phyloP scores from a whole-genome alignment of 2,329 filamentous ascomycete species.

The Ophiostoma australiae region DNA sequence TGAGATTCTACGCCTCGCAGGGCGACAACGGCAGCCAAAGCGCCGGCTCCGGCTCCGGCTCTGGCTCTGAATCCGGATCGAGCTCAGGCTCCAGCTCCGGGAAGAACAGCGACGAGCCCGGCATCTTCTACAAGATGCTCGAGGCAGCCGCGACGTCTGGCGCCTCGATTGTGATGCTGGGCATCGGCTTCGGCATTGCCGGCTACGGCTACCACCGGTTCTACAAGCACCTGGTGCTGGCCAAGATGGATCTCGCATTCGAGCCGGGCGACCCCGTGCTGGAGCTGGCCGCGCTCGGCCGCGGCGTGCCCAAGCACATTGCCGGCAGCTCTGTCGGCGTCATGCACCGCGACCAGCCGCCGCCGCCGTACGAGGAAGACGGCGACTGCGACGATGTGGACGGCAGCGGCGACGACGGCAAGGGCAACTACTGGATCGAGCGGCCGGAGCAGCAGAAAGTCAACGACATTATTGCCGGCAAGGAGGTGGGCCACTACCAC shows the following conservation, averaged over 20 bases:
- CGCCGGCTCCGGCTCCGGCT: neutral
- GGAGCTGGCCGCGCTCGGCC: slow-evolving; percentile 66
- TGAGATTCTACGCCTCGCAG: neutral
- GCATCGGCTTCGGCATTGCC: slow-evolving; percentile 58
- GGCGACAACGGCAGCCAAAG: neutral
- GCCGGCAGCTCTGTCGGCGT: slow-evolving; percentile 17
- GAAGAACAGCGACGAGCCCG: neutral
- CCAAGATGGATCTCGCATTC: slow-evolving; percentile 91
- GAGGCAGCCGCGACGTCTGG: slow-evolving; percentile 72
- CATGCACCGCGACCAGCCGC: slow-evolving; percentile 1
- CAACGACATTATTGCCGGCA: slow-evolving; percentile 75
- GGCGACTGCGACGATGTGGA: slow-evolving; percentile 35
- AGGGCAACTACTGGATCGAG: slow-evolving; percentile 68
- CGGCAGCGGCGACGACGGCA: slow-evolving; percentile 14
- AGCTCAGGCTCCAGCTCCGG: neutral
- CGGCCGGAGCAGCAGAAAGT: slow-evolving; percentile 77
- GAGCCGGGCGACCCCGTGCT: slow-evolving; percentile 85
- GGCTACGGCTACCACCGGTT: slow-evolving; percentile 73
- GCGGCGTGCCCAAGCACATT: slow-evolving; percentile 44
- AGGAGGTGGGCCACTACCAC: slow-evolving; percentile 75
- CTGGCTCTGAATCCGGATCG: neutral
- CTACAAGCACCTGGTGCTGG: slow-evolving; percentile 87
- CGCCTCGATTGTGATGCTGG: slow-evolving; percentile 68
- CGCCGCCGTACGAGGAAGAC: slow-evolving; percentile 3
- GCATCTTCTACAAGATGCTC: slow-evolving; percentile 52